Conservation (phyloP, 495 filamentous ascomycete genomes). For the Podospora sp. region DNA sequence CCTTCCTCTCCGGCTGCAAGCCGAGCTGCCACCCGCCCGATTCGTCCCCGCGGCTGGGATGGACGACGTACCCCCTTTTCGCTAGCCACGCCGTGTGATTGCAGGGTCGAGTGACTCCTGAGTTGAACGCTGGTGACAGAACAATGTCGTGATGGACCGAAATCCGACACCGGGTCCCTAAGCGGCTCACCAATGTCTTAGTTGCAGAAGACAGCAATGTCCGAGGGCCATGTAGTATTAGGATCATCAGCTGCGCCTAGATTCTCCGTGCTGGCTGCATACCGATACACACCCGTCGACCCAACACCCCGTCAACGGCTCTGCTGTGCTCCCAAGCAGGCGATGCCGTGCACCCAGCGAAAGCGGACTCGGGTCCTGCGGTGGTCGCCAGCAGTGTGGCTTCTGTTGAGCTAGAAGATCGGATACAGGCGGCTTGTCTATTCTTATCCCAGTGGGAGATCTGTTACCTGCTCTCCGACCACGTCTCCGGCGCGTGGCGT, state of each 20-base stretch:
- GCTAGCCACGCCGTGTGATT: conserved; percentile 15
- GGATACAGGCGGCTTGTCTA: not conserved
- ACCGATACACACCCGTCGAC: conserved; percentile 1
- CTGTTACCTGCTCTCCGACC: not conserved
- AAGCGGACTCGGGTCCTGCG: not conserved
- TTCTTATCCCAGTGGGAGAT: not conserved
- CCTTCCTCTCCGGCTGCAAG: conserved; percentile 18
- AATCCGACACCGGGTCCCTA: not conserved
- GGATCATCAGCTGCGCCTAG: conserved; percentile 5
- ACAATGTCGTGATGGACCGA: not conserved
- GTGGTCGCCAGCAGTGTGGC: not conserved
- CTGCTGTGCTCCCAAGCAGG: conserved; percentile 14
- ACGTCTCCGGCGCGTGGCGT: not conserved
- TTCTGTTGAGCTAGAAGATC: conserved; percentile 5
- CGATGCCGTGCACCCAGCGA: conserved; percentile 10
- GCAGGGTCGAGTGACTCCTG: conserved; percentile 2
- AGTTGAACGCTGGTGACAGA: not conserved
- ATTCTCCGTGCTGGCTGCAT: not conserved
- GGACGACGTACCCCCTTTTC: conserved; percentile 6
- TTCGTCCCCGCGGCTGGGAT: conserved; percentile 17
- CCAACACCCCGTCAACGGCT: conserved; percentile 4
- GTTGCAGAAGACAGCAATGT: not conserved
- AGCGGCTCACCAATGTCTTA: not conserved
- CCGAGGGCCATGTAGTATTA: conserved; percentile 1
- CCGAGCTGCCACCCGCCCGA: conserved; percentile 17